These are phyloP conservation scores for Colletotrichum acutatum DNA, from an alignment of 2,329 filamentous ascomycete species.

Conservation along the genomic window DNA sequence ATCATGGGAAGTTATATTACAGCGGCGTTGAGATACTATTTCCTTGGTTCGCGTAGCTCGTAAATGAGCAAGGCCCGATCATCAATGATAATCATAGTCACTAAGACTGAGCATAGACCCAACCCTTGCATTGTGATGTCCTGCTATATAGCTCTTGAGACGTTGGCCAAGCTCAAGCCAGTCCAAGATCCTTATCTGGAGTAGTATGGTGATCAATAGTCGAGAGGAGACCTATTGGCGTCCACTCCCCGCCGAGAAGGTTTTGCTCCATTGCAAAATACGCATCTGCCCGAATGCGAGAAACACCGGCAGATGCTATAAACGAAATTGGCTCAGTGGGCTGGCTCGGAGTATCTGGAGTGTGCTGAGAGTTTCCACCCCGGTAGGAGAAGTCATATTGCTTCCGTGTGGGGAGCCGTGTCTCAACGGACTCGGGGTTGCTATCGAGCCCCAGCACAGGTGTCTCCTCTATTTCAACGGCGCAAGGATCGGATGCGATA, in stretches of 20 bases:
- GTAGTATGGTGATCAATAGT: conserved; percentile 46
- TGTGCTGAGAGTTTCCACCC: background rate
- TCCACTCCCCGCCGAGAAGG: conserved; percentile 43
- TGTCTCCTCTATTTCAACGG: background rate
- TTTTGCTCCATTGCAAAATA: conserved; percentile 47
- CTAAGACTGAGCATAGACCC: background rate
- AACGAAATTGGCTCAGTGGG: background rate
- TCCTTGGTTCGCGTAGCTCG: background rate
- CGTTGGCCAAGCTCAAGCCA: background rate
- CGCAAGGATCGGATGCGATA: background rate
- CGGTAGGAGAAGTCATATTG: background rate
- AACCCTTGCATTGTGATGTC: background rate
- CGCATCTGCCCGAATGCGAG: conserved; percentile 44
- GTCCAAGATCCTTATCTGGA: conserved; percentile 47
- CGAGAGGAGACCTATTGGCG: conserved; percentile 46
- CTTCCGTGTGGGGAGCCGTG: background rate
- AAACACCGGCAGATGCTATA: conserved; percentile 22
- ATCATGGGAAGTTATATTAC: background rate
- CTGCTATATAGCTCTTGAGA: background rate
- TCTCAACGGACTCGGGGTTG: background rate
- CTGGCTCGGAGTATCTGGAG: background rate
- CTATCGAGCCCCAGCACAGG: too few relatives aligned
- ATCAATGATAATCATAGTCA: conserved; percentile 11
- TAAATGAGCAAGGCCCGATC: background rate
- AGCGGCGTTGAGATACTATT: background rate